Conservation (phyloP, 495 filamentous ascomycete genomes). For the Penicillium turbatum region DNA sequence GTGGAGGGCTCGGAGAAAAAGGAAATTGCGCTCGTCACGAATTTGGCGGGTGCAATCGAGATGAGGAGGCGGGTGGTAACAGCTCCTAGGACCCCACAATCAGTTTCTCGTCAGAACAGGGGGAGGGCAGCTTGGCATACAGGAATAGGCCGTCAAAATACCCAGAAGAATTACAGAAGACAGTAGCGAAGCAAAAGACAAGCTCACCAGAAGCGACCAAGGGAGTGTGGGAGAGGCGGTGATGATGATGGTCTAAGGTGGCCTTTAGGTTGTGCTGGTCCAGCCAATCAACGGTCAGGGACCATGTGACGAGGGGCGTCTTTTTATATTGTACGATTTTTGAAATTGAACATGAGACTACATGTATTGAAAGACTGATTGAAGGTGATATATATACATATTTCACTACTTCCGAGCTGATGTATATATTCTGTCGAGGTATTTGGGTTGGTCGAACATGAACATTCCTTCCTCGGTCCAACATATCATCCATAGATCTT, state of each 20-base stretch:
- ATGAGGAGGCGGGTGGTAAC: constrained; percentile 24
- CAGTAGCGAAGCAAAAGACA: constrained; percentile 3
- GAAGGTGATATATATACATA: neutral
- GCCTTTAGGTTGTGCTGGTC: constrained; percentile 36
- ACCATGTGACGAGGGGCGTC: constrained; percentile 16
- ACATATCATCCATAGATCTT: neutral
- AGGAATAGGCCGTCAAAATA: neutral
- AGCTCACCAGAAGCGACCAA: constrained; percentile 10
- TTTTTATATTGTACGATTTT: neutral
- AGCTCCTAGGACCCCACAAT: constrained; percentile 33
- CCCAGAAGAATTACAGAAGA: constrained; percentile 1
- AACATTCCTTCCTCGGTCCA: neutral
- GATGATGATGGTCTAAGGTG: constrained; percentile 40
- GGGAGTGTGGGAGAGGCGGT: constrained; percentile 24
- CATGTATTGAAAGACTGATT: neutral
- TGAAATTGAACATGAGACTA: neutral
- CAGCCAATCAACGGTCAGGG: constrained; percentile 35
- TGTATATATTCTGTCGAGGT: neutral
- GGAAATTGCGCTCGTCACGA: constrained; percentile 3
- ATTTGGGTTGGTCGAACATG: neutral
- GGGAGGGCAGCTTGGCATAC: neutral
- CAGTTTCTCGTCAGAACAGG: constrained; percentile 14
- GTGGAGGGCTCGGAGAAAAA: constrained; percentile 5
- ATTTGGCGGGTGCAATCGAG: constrained; percentile 14
- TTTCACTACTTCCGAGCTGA: neutral